phyloP scores from a whole-genome alignment of 768 basidiomycete species.

The Amanita thiersii region DNA sequence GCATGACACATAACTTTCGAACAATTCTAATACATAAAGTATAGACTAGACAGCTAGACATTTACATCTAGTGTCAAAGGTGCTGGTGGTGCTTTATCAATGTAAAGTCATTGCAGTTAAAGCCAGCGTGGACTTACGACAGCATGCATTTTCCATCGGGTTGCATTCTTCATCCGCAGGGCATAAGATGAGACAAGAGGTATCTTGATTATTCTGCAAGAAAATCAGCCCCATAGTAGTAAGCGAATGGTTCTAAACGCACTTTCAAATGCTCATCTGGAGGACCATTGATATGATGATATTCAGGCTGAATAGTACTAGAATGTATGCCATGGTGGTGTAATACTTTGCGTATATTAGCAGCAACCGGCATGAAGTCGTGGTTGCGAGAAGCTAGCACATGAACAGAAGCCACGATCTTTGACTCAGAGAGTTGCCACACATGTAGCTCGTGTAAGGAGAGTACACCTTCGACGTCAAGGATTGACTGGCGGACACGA shows the following conservation, averaged over 20 bases:
- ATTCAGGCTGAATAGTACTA: constrained; percentile 91
- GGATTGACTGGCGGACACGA: constrained; percentile 77
- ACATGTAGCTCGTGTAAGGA: constrained; percentile 93
- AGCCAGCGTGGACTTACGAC: constrained; percentile 47
- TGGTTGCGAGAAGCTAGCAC: constrained; percentile 73
- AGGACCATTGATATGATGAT: constrained; percentile 28
- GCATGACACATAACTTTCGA: constrained; percentile 14
- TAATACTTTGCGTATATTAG: constrained; percentile 73
- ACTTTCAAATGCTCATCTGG: constrained; percentile 47
- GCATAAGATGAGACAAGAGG: constrained; percentile 66
- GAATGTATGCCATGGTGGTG: constrained; percentile 94
- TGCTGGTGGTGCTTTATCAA: constrained; percentile 7
- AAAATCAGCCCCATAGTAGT: background rate
- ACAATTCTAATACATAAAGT: constrained; percentile 12
- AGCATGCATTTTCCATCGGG: constrained; percentile 66
- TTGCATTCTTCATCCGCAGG: constrained; percentile 63
- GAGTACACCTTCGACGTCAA: constrained; percentile 75
- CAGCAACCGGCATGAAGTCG: constrained; percentile 90
- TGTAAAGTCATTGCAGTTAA: background rate
- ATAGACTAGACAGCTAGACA: background rate
- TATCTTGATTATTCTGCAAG: constrained; percentile 38
- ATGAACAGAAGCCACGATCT: constrained; percentile 94
- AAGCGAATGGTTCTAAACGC: constrained; percentile 10
- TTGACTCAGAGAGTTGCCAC: constrained; percentile 95
- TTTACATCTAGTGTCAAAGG: constrained; percentile 12